A percentile compares a stretch with the other conserved stretches of the same genome.
Evolutionary conservation across 2,329 filamentous ascomycete genomes (phyloP).

Genomic region (Sodiomyces alkalinus): DNA sequence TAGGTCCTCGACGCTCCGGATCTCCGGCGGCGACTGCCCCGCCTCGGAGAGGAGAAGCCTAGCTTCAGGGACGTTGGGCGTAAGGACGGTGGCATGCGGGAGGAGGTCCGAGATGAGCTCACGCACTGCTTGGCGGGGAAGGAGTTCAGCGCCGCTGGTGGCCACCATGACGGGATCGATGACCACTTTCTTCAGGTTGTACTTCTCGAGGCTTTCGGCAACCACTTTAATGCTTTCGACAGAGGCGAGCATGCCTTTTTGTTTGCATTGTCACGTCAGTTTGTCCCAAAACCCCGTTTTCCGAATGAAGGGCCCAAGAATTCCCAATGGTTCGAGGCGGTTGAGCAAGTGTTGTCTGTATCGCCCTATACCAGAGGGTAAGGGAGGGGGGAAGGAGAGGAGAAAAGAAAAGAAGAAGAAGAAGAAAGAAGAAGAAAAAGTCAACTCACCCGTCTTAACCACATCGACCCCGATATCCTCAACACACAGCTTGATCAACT

Average conservation of each 20-base stretch:
- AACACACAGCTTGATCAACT: slow-evolving; percentile 74
- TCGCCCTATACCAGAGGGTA: too few species aligned
- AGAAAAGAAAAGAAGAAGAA: too few species aligned
- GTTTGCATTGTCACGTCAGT: too few species aligned
- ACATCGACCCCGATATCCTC: slow-evolving; percentile 79
- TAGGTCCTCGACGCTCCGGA: slow-evolving; percentile 48
- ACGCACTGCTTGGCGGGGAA: slow-evolving; percentile 48
- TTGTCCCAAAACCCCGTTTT: too few species aligned
- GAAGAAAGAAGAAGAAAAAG: too few species aligned
- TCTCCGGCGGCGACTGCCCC: slow-evolving; percentile 21
- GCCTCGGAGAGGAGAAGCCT: slow-evolving; percentile 43
- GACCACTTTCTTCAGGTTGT: slow-evolving; percentile 44
- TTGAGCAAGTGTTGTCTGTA: too few species aligned
- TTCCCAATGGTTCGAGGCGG: too few species aligned
- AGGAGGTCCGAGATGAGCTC: slow-evolving; percentile 45
- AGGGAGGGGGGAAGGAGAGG: too few species aligned
- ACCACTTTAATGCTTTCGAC: slow-evolving; percentile 54
- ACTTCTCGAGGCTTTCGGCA: slow-evolving; percentile 43
- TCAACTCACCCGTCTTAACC: slow-evolving; percentile 84
- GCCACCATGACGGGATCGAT: slow-evolving; percentile 82
- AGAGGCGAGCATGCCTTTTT: slow-evolving; percentile 73
- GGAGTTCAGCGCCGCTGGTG: slow-evolving; percentile 58
- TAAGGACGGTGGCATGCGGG: slow-evolving; percentile 52
- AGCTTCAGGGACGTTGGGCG: slow-evolving; percentile 67
- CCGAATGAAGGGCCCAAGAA: too few species aligned